Evolutionary conservation across 2,329 filamentous ascomycete genomes (phyloP), one percentile per base, ranked within the genome.

Genomic region (Penicillium sp.): DNA sequence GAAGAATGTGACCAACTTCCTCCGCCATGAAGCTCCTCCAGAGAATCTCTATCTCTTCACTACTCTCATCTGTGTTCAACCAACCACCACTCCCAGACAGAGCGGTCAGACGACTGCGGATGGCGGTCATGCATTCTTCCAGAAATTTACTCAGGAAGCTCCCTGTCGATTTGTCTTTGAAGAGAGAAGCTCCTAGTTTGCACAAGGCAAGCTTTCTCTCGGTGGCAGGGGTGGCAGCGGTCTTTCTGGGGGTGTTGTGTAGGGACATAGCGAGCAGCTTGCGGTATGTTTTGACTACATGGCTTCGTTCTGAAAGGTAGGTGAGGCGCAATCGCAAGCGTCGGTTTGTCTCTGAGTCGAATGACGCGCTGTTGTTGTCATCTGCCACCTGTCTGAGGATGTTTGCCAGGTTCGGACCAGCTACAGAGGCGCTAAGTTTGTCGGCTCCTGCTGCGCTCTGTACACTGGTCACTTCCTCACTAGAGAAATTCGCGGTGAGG

Each of bases 401-500:
- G 50, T 69, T 71, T 47, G 68, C 66, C 39, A 74, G 65, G 50
- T 68, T 69, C 47, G 65, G 71, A 46, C 66, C 76, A 76, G 22
- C 83, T 76, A 63, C 85, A 68, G 68, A 90, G 75, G 68, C 82
- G 78, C 63, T 86, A 78, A 70, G 82, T 71, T 85, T 87, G 56
- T 83, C 84, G 27, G 86, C 81, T 21, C 88, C 89, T 13, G 88
- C 84, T 16, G 89, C 89, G 66, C 90, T 89, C 67, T 90, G 87
- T 46, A 96, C 77, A 67, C 90, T 92, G 55, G 87, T 82, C 16
- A 87, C 81, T 78, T 96, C 91, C 65, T 95, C 90, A 47, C 88
- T 87, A 0, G 90, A 91, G 55, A 93, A 85, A 1, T 87, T 85
- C 14, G 84, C 84, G 43, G 87, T 80, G 1, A 97, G 82, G 65